These are phyloP conservation scores for Lecanicillium sp. DNA, from an alignment of 2,329 filamentous ascomycete species.

Conservation along the genomic window DNA sequence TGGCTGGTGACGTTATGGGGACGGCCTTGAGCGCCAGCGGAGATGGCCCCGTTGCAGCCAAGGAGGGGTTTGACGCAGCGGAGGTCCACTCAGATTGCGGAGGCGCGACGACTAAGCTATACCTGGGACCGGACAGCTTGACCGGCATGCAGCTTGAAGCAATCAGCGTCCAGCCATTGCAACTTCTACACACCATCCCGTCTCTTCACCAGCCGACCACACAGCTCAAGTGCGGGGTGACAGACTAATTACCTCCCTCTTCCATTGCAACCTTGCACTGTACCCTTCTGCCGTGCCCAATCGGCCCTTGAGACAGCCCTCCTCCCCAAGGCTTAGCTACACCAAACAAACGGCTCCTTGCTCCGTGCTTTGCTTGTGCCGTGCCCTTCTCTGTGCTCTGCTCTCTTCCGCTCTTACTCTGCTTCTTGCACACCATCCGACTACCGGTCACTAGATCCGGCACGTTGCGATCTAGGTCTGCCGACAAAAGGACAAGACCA, in stretches of 20 bases:
- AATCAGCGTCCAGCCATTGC: too few species aligned
- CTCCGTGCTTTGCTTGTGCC: background rate
- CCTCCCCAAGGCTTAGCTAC: background rate
- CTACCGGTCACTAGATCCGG: too few species aligned
- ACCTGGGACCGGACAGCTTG: too few species aligned
- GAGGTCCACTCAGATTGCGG: slow-evolving; percentile 8
- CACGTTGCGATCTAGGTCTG: too few species aligned
- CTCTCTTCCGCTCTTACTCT: slow-evolving; percentile 2
- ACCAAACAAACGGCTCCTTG: slow-evolving; percentile 5
- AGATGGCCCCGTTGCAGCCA: background rate
- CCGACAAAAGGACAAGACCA: too few species aligned
- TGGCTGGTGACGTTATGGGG: too few species aligned
- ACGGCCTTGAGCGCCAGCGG: too few species aligned
- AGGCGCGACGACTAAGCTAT: slow-evolving; percentile 1
- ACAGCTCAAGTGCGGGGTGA: slow-evolving; percentile 8
- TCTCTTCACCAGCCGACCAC: too few species aligned
- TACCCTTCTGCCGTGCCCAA: slow-evolving; percentile 5
- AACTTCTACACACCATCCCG: too few species aligned
- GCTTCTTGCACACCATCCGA: too few species aligned
- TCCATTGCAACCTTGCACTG: slow-evolving; percentile 11
- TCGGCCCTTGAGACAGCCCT: slow-evolving; percentile 7
- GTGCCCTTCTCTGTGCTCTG: slow-evolving; percentile 2
- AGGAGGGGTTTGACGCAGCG: background rate
- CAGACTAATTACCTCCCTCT: background rate
- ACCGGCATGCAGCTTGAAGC: too few species aligned